Conservation (phyloP, 2,329 filamentous ascomycete species). For the Periconia digitata region DNA sequence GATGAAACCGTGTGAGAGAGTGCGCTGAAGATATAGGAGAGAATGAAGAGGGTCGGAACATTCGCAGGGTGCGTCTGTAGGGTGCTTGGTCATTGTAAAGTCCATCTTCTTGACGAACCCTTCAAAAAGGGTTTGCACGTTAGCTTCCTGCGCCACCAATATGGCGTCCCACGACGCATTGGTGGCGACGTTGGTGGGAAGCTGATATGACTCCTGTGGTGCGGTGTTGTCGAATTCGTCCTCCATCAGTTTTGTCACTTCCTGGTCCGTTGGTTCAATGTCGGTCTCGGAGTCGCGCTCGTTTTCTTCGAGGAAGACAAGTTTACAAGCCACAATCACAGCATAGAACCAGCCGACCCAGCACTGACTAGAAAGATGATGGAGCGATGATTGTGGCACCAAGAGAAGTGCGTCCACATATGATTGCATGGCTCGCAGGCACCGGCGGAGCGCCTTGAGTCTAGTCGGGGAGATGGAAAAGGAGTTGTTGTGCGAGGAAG, state of each 20-base stretch:
- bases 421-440: constrained; percentile 11
- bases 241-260: constrained; percentile 11
- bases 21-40: constrained; percentile 16
- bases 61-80: background rate
- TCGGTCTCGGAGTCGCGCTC: constrained; percentile 15
- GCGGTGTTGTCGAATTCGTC: constrained; percentile 3
- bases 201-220: background rate
- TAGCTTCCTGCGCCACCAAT: constrained; percentile 15
- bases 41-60: background rate
- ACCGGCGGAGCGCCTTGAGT: constrained; percentile 11
- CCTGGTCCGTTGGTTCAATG: constrained; percentile 11
- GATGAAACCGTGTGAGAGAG: constrained; percentile 16
- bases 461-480: constrained; percentile 6
- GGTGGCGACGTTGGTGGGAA: background rate
- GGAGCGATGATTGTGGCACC: constrained; percentile 9
- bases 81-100: constrained; percentile 9
- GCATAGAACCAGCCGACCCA: constrained; percentile 28
- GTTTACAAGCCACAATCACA: constrained; percentile 26
- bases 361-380: constrained; percentile 14
- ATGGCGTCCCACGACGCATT: constrained; percentile 17
- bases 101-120: constrained; percentile 18
- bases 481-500: background rate
- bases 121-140: constrained; percentile 16
- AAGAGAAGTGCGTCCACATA: constrained; percentile 14
- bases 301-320: constrained; percentile 25